Conservation (phyloP, 2,329 filamentous ascomycete species). For the Colletotrichum sp. region DNA sequence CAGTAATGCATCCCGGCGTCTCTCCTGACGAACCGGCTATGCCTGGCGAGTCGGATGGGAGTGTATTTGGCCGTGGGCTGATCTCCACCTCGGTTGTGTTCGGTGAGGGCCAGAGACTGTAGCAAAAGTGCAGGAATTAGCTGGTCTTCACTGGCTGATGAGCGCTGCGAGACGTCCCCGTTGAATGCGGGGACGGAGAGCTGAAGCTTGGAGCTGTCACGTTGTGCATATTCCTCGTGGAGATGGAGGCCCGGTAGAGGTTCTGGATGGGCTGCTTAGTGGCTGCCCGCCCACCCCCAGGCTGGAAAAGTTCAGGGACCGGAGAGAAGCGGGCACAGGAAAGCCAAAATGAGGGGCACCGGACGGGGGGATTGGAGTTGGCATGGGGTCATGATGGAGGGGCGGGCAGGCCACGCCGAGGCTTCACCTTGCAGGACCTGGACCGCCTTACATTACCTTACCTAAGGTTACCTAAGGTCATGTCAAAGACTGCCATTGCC, state of each 20-base stretch:
- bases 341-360: slow-evolving; percentile 16
- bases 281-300: neutral
- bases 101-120: neutral
- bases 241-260: neutral
- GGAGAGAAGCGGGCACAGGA: slow-evolving; percentile 18
- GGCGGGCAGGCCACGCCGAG: neutral
- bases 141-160: neutral
- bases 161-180: slow-evolving; percentile 6
- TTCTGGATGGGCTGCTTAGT: neutral
- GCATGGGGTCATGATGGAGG: slow-evolving; percentile 9
- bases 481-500: neutral
- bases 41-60: slow-evolving; percentile 5
- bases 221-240: neutral
- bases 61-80: neutral
- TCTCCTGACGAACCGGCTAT: slow-evolving; percentile 9
- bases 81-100: slow-evolving; percentile 17
- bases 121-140: neutral
- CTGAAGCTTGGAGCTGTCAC: neutral
- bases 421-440: neutral
- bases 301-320: slow-evolving; percentile 3
- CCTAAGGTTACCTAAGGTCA: neutral
- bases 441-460: neutral
- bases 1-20: neutral
- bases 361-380: slow-evolving; percentile 3
- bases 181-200: slow-evolving; percentile 9